Percentiles rank a stretch among this genome's conserved stretches.
Evolutionary conservation across 2,329 filamentous ascomycete species (phyloP).

Genomic region (Penicillium freii): DNA sequence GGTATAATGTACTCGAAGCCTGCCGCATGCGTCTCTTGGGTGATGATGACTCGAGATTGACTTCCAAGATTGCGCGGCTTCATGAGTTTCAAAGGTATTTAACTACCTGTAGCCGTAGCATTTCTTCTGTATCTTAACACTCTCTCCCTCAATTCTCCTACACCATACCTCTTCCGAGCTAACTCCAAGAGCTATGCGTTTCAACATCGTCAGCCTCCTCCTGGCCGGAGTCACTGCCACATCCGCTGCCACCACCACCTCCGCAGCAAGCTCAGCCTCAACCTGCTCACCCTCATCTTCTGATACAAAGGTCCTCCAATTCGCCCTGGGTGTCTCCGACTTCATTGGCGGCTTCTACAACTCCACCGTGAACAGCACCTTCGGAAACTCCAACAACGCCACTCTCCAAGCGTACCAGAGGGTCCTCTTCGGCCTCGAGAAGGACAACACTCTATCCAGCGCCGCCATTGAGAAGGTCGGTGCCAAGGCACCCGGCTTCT

Average conservation of each 20-base stretch:
- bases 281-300: conserved; percentile 22
- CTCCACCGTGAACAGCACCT: conserved; percentile 22
- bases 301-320: conserved; percentile 24
- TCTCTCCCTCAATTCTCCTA: too few species aligned
- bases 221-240: conserved; percentile 18
- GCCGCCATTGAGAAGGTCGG: conserved; percentile 26
- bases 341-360: conserved; percentile 30
- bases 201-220: conserved; percentile 19
- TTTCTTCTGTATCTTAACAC: neutral
- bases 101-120: neutral
- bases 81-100: neutral
- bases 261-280: conserved; percentile 10
- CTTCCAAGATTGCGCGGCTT: neutral
- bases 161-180: neutral
- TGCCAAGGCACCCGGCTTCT: conserved; percentile 17
- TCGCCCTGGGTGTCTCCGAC: conserved; percentile 24
- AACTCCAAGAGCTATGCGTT: conserved; percentile 17
- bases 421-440: conserved; percentile 23
- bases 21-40: neutral
- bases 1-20: neutral
- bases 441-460: conserved; percentile 25
- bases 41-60: neutral
- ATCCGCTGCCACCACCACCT: conserved; percentile 4
- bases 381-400: conserved; percentile 19
- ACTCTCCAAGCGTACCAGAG: conserved; percentile 21